Evolutionary conservation across 352 stramenopile genomes (phyloP).

Genomic region (Globisporangium splendens): DNA sequence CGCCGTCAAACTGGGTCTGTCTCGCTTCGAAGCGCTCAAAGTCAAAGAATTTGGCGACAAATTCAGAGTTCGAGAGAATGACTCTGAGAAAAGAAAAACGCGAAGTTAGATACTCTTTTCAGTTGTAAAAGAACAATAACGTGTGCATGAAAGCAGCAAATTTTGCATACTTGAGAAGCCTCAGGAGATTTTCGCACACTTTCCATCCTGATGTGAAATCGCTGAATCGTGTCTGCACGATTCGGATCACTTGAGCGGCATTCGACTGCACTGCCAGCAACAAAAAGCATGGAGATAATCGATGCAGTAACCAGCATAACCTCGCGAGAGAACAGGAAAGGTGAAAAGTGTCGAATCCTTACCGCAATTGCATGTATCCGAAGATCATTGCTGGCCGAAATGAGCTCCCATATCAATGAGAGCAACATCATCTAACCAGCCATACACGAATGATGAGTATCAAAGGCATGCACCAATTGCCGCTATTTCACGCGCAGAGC

Average conservation of each 20-base stretch:
- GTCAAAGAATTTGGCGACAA: slow-evolving; percentile 11
- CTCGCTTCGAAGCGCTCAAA: slow-evolving; percentile 10
- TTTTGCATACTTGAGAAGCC: slow-evolving; percentile 14
- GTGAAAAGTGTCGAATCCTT: not conserved
- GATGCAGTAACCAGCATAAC: not conserved
- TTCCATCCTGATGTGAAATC: slow-evolving; percentile 50
- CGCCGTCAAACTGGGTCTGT: slow-evolving; percentile 4
- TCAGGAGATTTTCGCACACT: slow-evolving; percentile 25
- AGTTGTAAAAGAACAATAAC: too few relatives aligned
- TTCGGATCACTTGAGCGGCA: slow-evolving; percentile 10
- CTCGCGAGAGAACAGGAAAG: not conserved
- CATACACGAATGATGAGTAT: not conserved
- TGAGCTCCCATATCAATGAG: slow-evolving; percentile 20
- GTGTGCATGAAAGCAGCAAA: not conserved
- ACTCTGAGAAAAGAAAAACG: not conserved
- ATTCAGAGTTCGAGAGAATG: slow-evolving; percentile 13
- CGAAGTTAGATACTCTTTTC: not conserved
- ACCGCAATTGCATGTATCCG: slow-evolving; percentile 23
- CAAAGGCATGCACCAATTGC: not conserved
- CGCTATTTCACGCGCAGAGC: not conserved
- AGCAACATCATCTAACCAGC: slow-evolving; percentile 3
- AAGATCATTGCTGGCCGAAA: slow-evolving; percentile 22
- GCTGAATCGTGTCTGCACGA: slow-evolving; percentile 30
- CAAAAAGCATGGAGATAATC: not conserved
- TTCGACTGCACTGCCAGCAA: slow-evolving; percentile 5